phyloP scores from a whole-genome alignment of 441 rosid species.

The Mallotus japonicus region DNA sequence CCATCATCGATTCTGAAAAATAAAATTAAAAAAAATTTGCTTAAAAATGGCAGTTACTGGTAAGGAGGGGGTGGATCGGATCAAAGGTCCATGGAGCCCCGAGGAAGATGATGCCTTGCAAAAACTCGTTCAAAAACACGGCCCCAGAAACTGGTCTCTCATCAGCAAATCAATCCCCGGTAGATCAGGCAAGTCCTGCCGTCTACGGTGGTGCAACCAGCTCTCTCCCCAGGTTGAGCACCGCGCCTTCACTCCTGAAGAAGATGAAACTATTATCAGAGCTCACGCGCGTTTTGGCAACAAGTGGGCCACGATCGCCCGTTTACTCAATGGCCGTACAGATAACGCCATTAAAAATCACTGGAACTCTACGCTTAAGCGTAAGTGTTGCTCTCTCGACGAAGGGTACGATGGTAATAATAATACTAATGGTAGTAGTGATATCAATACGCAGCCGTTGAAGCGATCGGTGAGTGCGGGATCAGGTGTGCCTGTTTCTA shows the following conservation, averaged over 20 bases:
- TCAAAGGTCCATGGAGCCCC: constrained; percentile 83
- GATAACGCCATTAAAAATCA: constrained; percentile 83
- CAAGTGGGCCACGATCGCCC: constrained; percentile 84
- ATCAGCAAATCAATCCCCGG: constrained; percentile 76
- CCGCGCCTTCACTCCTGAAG: constrained; percentile 59
- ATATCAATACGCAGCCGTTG: constrained; percentile 34
- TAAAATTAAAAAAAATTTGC: not conserved
- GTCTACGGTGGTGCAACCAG: constrained; percentile 84
- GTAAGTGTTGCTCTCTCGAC: constrained; percentile 48
- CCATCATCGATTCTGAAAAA: not conserved
- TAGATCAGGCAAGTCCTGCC: constrained; percentile 71
- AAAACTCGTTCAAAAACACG: constrained; percentile 54
- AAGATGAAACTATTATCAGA: constrained; percentile 58
- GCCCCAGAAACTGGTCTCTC: constrained; percentile 72
- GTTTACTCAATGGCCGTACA: constrained; percentile 69
- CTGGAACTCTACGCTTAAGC: constrained; percentile 75
- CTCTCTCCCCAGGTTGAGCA: constrained; percentile 78
- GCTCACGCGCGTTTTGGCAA: constrained; percentile 68
- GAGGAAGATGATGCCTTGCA: constrained; percentile 73
- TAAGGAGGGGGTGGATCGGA: constrained; percentile 53
- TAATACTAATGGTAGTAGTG: not conserved
- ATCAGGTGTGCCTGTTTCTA: constrained; percentile 41
- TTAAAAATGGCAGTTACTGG: constrained; percentile 37
- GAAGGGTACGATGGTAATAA: constrained; percentile 35
- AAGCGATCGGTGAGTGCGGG: constrained; percentile 66